Percentiles rank a stretch among this genome's conserved stretches.
Conservation (phyloP, 495 filamentous ascomycete species). For the Tuber microsphaerosporum region DNA sequence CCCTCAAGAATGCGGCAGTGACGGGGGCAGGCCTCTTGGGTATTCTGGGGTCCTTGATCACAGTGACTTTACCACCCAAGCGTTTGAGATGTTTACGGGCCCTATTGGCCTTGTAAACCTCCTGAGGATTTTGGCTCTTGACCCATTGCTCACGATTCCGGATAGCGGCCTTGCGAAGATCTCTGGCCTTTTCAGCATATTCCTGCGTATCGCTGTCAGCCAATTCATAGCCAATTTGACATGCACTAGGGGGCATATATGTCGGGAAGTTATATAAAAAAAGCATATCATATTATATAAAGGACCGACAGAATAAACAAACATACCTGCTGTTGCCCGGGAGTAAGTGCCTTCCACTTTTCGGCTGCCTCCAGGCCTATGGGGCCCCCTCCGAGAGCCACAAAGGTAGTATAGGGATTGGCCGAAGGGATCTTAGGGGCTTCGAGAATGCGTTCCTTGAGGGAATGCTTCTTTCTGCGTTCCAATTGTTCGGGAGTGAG, state of each 20-base stretch:
- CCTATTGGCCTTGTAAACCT: conserved; percentile 16
- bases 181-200: conserved; percentile 4
- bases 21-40: conserved; percentile 6
- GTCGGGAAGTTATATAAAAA: background rate
- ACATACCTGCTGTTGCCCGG: conserved; percentile 18
- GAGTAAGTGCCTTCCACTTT: conserved; percentile 14
- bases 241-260: background rate
- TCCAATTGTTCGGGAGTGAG: background rate
- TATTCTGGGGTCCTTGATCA: conserved; percentile 6
- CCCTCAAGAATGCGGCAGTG: background rate
- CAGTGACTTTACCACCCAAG: background rate
- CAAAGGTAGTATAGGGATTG: background rate
- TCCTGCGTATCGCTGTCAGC: conserved; percentile 2
- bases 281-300: background rate
- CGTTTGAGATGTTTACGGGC: conserved; percentile 20
- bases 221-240: conserved; percentile 1
- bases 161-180: background rate
- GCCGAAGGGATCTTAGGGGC: background rate
- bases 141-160: conserved; percentile 13
- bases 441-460: background rate
- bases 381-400: background rate
- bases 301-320: background rate
- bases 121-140: background rate
- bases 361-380: background rate
- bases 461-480: background rate